A percentile compares a stretch with the other conserved stretches of the same genome.
Evolutionary conservation across 1,284 basidiomycete species (phyloP).

Genomic region (Gomphus sp.): DNA sequence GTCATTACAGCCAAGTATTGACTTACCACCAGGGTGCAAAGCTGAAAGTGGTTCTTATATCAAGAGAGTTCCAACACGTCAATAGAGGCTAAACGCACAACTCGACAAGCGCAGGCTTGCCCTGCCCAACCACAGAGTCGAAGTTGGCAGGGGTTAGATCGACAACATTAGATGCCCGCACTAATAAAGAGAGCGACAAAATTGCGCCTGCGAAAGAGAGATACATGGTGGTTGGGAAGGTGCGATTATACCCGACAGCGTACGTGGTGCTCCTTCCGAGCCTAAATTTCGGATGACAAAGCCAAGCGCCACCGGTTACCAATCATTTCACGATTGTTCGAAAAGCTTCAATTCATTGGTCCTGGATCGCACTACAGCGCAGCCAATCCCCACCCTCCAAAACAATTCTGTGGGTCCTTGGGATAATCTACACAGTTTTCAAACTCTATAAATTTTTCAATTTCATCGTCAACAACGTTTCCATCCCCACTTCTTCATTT

Average conservation of each 20-base stretch:
- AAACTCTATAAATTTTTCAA: no score
- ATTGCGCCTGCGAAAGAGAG: background rate
- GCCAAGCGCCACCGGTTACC: background rate
- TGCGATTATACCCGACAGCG: background rate
- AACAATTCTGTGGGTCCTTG: no score
- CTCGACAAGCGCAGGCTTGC: slow-evolving; percentile 79
- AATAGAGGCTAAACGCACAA: slow-evolving; percentile 51
- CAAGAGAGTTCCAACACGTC: background rate
- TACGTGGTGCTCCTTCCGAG: background rate
- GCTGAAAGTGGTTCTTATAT: slow-evolving; percentile 26
- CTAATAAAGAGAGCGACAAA: slow-evolving; percentile 34
- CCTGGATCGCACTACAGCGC: no score
- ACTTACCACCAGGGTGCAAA: slow-evolving; percentile 81
- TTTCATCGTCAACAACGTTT: no score
- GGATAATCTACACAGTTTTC: no score
- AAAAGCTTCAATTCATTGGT: no score
- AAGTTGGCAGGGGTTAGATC: slow-evolving; percentile 74
- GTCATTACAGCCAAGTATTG: background rate
- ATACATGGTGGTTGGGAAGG: background rate
- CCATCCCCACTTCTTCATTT: no score
- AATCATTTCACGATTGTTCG: background rate
- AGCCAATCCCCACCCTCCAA: no score
- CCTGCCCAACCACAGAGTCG: slow-evolving; percentile 63
- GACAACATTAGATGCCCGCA: slow-evolving; percentile 70
- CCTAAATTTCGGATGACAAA: background rate